Base-by-base conservation (phyloP, 1,284 basidiomycete genomes). In the Cutaneotrichosporon spelunceum region DNA sequence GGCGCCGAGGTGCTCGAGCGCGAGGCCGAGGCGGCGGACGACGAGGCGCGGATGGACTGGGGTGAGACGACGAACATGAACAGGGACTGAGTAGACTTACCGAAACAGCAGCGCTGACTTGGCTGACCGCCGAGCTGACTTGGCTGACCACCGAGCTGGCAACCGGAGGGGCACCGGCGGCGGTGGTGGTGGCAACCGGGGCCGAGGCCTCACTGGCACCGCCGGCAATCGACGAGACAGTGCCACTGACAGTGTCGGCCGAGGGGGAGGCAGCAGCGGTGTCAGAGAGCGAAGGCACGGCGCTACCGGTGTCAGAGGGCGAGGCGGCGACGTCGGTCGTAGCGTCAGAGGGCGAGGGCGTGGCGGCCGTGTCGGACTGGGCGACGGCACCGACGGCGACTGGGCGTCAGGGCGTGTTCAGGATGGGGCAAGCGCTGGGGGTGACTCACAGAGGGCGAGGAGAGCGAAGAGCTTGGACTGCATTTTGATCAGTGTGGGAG, bases 401-500 rank as follows among this genome's bases (percentile, higher is more conserved):
- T 56, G 55, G 10, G 26, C 13, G 30, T 42, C n/a, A 42, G 39
- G 19, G 39, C 6, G 7, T 42, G 39, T 42, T 5, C 10, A 21
- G 4, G 24, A 24, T 14, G 39, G 13, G 5, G 42, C 3, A n/a
- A 27, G 27, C 9, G 39, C 5, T 11, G 1, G 19, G 11, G 6
- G 19, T 4, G 30, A 56, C 55, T 30, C 34, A 56, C 55, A 23
- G 44, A 47, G 42, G 36, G 55, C 55, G 21, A 56, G 21, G n/a
- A 56, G 42, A 23, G 55, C 21, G 29, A 56, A 30, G 30, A 48
- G 42, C 55, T 56, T 45, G 55, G 29, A 47, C 55, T 56, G 42
- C 55, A 56, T 56, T 14, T 4, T 56, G 36, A 27, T 21, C 4
- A n/a, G 30, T 48, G 19, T 44, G 14, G 24, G 14, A 9, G 27